Percentiles rank a stretch among this genome's conserved stretches.
Conservation (phyloP, 495 filamentous ascomycete species). For the Aspergillus funiculosus region DNA sequence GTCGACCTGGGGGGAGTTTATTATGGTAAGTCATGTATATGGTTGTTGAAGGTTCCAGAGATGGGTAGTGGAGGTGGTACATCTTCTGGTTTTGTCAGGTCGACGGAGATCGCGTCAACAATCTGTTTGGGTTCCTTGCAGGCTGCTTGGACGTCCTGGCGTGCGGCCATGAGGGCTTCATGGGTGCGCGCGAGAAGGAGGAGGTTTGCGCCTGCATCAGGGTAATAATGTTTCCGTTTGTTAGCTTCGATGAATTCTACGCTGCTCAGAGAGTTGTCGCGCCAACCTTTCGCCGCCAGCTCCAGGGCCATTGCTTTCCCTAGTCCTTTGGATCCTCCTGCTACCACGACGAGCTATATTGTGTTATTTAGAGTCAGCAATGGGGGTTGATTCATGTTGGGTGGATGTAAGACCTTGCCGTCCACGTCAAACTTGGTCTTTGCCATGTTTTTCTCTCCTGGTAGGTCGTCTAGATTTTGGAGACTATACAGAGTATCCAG, state of each 20-base stretch:
- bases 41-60: not conserved
- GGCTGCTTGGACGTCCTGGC: not conserved
- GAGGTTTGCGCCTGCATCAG: slow-evolving; percentile 1
- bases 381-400: too few relatives aligned
- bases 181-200: slow-evolving; percentile 1
- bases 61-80: slow-evolving; percentile 2
- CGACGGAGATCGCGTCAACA: slow-evolving; percentile 6
- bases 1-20: slow-evolving; percentile 1
- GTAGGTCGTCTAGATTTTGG: too few relatives aligned
- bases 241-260: not conserved
- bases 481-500: too few relatives aligned
- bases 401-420: too few relatives aligned
- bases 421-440: too few relatives aligned
- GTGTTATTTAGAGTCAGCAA: too few relatives aligned
- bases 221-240: not conserved
- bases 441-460: too few relatives aligned
- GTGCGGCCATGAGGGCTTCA: not conserved
- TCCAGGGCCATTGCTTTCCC: slow-evolving; percentile 3
- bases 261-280: too few relatives aligned
- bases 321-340: slow-evolving; percentile 10
- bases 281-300: not conserved
- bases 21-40: too few relatives aligned
- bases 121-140: slow-evolving; percentile 9
- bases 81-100: slow-evolving; percentile 15
- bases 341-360: slow-evolving; percentile 4